Base-by-base conservation (phyloP, 805 yeast genomes). In the Pichia kluyveri region DNA sequence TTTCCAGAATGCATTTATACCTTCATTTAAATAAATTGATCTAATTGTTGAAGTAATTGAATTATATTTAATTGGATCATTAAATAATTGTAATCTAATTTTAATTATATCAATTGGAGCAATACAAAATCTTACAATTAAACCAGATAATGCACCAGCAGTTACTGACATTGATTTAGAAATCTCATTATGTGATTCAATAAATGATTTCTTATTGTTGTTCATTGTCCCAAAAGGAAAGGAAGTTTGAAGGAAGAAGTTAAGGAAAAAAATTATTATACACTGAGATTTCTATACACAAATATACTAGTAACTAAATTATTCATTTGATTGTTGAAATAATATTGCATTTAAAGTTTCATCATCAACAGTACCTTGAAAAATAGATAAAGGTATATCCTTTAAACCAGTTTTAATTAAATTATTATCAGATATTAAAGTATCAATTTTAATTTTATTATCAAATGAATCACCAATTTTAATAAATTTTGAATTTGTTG, bases 91-190 rank as follows among this genome's bases (percentile, higher is more conserved):
- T 37, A 84, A 68, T 46, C 95, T 69, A 54, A 86, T 86, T 63
- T 87, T 87, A 46, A 86, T 62, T 14, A 86, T 82, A 56, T 86
- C 96, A 39, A 87, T 65, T 4, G 96, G 96, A 1, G 96, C 90
- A 1, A 71, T 69, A n/a, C 68, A 63, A 27, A 62, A 61, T 42
- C 82, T 53, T 0, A 85, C 72, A 1, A 76, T 62, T 11, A 81
- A 59, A 0, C 95, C 95, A 0, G 93, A 80, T 0, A 75, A 54
- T 0, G 86, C 80, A 1, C 96, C 96, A 0, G 91, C 86, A 0
- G 80, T 39, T 8, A 80, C 59, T 6, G 91, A 77, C 54, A 79
- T 48, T 27, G 36, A 23, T 8, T 47, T 42, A 8, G 51, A 40
- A 5, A 44, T 42, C 8, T 44, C 45, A 12, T 38, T 31, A 2